Evolutionary conservation across 805 yeast genomes (phyloP).

Genomic region (Candida loeiensis): DNA sequence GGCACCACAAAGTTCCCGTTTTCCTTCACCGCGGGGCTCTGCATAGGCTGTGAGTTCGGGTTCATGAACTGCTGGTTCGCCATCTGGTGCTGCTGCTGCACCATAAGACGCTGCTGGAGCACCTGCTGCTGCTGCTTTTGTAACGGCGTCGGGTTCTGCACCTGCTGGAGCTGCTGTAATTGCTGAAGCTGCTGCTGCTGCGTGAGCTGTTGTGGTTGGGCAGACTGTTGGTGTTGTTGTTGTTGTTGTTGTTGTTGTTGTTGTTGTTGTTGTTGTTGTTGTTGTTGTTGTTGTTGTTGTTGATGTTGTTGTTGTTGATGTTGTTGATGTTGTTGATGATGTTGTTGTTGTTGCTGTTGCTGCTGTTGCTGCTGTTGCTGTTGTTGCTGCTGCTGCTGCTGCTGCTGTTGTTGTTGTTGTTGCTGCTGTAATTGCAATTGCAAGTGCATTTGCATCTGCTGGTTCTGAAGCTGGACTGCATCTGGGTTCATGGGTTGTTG

Average conservation of each 20-base stretch:
- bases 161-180: conserved; percentile 8
- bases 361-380: conserved; percentile 8
- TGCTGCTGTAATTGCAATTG: conserved; percentile 12
- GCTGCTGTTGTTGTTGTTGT: conserved; percentile 9
- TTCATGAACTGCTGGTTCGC: conserved; percentile 6
- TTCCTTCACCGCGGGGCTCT: conserved; percentile 7
- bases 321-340: not conserved
- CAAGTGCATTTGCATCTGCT: conserved; percentile 11
- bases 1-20: conserved; percentile 10
- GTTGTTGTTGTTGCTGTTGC: not conserved
- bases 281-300: conserved; percentile 11
- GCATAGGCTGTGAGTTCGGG: conserved; percentile 1
- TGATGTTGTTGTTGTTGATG: conserved; percentile 7
- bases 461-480: conserved; percentile 10
- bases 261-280: conserved; percentile 10
- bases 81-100: conserved; percentile 2
- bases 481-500: conserved; percentile 4
- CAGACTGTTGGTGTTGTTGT: conserved; percentile 2
- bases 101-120: conserved; percentile 1
- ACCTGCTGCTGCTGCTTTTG: not conserved
- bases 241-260: conserved; percentile 13
- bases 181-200: conserved; percentile 9
- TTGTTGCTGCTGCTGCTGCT: conserved; percentile 8
- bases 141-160: not conserved
- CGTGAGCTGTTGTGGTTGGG: conserved; percentile 1